phyloP scores from a whole-genome alignment of 352 stramenopile species.

The Saprolegnia diclina region DNA sequence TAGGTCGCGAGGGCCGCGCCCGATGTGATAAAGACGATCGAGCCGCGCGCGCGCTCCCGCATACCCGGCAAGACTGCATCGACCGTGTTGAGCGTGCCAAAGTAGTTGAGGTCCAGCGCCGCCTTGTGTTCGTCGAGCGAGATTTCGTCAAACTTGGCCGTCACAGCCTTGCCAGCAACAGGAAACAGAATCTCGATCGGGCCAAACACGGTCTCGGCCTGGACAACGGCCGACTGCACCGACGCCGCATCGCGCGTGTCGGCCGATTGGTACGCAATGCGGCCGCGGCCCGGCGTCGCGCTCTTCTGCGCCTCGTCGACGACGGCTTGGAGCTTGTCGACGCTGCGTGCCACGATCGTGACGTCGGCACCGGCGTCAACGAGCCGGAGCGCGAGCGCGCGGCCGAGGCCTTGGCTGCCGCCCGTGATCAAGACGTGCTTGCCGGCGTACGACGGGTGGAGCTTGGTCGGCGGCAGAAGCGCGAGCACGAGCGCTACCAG shows the following conservation, averaged over 20 bases:
- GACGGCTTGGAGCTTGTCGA: constrained; percentile 15
- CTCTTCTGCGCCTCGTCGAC: constrained; percentile 13
- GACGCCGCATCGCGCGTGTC: constrained; percentile 1
- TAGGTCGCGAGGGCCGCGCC: constrained; percentile 21
- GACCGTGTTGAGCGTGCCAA: constrained; percentile 24
- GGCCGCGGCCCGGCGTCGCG: background rate
- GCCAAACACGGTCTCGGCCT: background rate
- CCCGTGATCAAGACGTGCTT: constrained; percentile 29
- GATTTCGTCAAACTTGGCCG: background rate
- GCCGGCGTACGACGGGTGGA: constrained; percentile 17
- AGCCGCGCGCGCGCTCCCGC: constrained; percentile 7
- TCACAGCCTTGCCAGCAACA: constrained; percentile 15
- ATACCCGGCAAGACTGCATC: constrained; percentile 17
- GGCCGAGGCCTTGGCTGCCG: constrained; percentile 27
- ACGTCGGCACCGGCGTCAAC: constrained; percentile 20
- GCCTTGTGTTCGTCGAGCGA: constrained; percentile 7
- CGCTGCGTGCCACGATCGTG: constrained; percentile 25
- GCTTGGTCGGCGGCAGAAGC: background rate
- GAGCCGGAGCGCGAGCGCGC: constrained; percentile 12
- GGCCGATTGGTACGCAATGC: constrained; percentile 21
- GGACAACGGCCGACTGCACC: constrained; percentile 4
- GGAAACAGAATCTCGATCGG: constrained; percentile 19
- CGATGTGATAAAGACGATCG: constrained; percentile 15
- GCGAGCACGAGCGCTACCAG: constrained; percentile 1
- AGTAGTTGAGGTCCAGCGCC: constrained; percentile 29